These are phyloP conservation scores for Hansfordia pulvinata DNA, from an alignment of 2,329 filamentous ascomycete species.

Conservation along the genomic window DNA sequence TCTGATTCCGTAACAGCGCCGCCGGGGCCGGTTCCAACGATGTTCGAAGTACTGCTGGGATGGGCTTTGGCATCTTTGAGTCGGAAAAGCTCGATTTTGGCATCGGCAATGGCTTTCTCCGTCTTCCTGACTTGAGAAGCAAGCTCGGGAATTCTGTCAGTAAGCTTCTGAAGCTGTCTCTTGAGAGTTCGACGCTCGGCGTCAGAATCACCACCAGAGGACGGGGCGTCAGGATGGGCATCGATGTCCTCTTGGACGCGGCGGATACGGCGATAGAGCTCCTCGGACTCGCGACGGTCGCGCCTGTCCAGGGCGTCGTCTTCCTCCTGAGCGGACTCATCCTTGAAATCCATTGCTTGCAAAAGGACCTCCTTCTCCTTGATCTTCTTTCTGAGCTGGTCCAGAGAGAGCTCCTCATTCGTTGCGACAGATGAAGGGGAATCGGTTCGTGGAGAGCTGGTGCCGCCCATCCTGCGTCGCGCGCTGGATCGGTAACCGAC, in stretches of 20 bases:
- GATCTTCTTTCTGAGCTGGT: slow-evolving; percentile 86
- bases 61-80: slow-evolving; percentile 87
- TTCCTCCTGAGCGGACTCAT: slow-evolving; percentile 79
- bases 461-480: slow-evolving; percentile 65
- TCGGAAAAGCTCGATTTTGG: slow-evolving; percentile 83
- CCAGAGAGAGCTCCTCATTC: slow-evolving; percentile 70
- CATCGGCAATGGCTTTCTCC: slow-evolving; percentile 86
- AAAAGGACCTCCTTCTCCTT: slow-evolving; percentile 87
- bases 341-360: slow-evolving; percentile 92
- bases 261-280: slow-evolving; percentile 83
- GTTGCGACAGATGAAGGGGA: slow-evolving; percentile 54
- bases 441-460: slow-evolving; percentile 65
- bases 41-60: slow-evolving; percentile 63
- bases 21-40: slow-evolving; percentile 87
- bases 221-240: slow-evolving; percentile 64
- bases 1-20: slow-evolving; percentile 86
- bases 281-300: slow-evolving; percentile 84
- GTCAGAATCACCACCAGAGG: slow-evolving; percentile 64
- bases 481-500: slow-evolving; percentile 90
- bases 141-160: slow-evolving; percentile 80
- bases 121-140: slow-evolving; percentile 85
- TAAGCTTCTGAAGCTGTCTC: slow-evolving; percentile 76
- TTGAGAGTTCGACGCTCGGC: slow-evolving; percentile 78
- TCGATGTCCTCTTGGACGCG: slow-evolving; percentile 93
- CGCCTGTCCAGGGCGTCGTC: slow-evolving; percentile 84